phyloP scores from a whole-genome alignment of 2,329 filamentous ascomycete species.

The Trematosphaeria pertusa region DNA sequence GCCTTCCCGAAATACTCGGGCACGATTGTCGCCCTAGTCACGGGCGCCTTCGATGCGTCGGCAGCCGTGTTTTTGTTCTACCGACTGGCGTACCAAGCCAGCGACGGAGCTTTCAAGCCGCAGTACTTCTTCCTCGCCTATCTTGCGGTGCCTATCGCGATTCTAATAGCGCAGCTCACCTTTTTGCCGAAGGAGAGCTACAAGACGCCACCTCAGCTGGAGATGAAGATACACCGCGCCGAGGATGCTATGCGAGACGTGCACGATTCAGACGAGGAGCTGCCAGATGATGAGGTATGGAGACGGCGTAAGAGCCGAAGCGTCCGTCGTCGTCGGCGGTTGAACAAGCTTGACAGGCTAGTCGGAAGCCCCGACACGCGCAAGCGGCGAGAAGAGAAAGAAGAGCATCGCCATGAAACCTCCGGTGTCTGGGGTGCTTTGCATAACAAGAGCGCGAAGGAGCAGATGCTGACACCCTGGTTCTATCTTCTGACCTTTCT shows the following conservation, averaged over 20 bases:
- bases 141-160: constrained; percentile 71
- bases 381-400: constrained; percentile 64
- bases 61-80: constrained; percentile 80
- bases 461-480: constrained; percentile 82
- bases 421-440: constrained; percentile 86
- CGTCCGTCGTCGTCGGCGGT: constrained; percentile 61
- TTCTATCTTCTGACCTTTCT: constrained; percentile 84
- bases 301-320: constrained; percentile 46
- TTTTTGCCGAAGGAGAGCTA: constrained; percentile 79
- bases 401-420: constrained; percentile 71
- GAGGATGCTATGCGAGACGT: constrained; percentile 48
- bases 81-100: constrained; percentile 71
- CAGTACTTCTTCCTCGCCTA: constrained; percentile 76
- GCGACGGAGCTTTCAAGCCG: constrained; percentile 64
- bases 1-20: constrained; percentile 79
- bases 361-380: constrained; percentile 70
- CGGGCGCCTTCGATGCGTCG: constrained; percentile 83
- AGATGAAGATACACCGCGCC: constrained; percentile 44
- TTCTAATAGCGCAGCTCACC: constrained; percentile 70
- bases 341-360: constrained; percentile 74
- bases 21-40: constrained; percentile 79
- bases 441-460: constrained; percentile 71
- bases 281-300: constrained; percentile 58
- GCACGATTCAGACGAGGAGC: constrained; percentile 62
- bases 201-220: constrained; percentile 64